A percentile compares a stretch with the other conserved stretches of the same genome.
phyloP scores from a whole-genome alignment of 1,284 basidiomycete genomes.

The Ceratobasidium sp. region DNA sequence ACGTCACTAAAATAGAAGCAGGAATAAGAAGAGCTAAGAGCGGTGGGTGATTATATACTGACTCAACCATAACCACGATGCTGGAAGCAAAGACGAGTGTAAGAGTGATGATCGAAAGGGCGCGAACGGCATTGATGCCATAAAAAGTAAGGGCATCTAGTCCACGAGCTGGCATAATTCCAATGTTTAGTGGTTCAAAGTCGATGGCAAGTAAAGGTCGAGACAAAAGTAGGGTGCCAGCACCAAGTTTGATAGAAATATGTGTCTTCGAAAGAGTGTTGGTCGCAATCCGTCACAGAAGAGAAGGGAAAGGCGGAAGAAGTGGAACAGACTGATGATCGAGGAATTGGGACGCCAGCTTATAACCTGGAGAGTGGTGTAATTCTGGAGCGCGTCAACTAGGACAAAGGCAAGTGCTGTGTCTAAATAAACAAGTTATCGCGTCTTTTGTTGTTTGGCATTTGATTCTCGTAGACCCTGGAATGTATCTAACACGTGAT shows the following conservation, averaged over 20 bases:
- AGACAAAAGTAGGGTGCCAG: constrained; percentile 25
- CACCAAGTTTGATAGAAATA: constrained; percentile 21
- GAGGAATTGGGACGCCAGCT: not conserved
- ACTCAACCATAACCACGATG: constrained; percentile 81
- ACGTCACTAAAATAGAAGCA: constrained; percentile 65
- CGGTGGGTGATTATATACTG: constrained; percentile 50
- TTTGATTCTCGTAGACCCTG: no score
- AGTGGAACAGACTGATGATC: not conserved
- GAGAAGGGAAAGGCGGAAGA: constrained; percentile 3
- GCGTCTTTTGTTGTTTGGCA: no score
- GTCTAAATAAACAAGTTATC: not conserved
- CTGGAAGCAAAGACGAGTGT: constrained; percentile 79
- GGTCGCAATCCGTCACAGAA: constrained; percentile 42
- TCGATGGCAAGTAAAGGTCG: not conserved
- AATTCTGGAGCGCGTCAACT: not conserved
- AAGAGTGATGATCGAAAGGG: constrained; percentile 81
- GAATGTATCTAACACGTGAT: no score
- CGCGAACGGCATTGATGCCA: constrained; percentile 80
- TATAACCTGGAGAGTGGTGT: constrained; percentile 20
- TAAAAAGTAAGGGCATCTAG: constrained; percentile 69
- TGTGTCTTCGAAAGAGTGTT: constrained; percentile 19
- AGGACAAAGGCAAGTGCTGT: constrained; percentile 28
- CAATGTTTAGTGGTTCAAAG: not conserved
- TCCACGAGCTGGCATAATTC: constrained; percentile 18
- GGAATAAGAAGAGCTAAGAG: not conserved